phyloP scores from a whole-genome alignment of 306 rosid species.

The Lablab purpureus region DNA sequence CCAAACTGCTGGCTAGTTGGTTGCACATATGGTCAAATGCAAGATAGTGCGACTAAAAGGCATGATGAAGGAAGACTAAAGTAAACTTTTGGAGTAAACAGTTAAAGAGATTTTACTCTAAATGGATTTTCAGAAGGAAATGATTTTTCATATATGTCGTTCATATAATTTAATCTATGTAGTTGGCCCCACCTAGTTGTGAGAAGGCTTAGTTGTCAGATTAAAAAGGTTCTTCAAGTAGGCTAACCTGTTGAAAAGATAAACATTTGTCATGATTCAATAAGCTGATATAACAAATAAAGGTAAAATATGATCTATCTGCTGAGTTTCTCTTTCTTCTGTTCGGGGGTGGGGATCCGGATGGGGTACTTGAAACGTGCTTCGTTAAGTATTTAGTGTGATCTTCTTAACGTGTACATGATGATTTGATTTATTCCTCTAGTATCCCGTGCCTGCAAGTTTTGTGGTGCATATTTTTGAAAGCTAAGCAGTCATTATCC shows the following conservation, averaged over 20 bases:
- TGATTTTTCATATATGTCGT: not conserved
- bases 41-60: not conserved
- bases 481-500: not conserved
- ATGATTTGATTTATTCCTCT: slow-evolving; percentile 2
- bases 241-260: not conserved
- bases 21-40: not conserved
- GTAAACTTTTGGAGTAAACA: not conserved
- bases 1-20: slow-evolving; percentile 21
- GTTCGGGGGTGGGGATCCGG: not conserved
- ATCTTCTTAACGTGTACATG: not conserved
- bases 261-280: not conserved
- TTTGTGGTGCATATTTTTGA: not conserved
- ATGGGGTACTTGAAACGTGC: not conserved
- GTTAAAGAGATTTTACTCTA: not conserved
- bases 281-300: not conserved
- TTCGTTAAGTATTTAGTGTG: not conserved
- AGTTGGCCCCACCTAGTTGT: not conserved
- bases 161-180: not conserved
- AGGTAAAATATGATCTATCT: too few relatives aligned
- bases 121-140: not conserved
- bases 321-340: too few relatives aligned
- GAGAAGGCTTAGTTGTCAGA: not conserved
- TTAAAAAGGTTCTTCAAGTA: not conserved
- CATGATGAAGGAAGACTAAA: not conserved
- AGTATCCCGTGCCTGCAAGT: not conserved